phyloP scores from a whole-genome alignment of 139 green algal species.

The Micractinium conductrix region DNA sequence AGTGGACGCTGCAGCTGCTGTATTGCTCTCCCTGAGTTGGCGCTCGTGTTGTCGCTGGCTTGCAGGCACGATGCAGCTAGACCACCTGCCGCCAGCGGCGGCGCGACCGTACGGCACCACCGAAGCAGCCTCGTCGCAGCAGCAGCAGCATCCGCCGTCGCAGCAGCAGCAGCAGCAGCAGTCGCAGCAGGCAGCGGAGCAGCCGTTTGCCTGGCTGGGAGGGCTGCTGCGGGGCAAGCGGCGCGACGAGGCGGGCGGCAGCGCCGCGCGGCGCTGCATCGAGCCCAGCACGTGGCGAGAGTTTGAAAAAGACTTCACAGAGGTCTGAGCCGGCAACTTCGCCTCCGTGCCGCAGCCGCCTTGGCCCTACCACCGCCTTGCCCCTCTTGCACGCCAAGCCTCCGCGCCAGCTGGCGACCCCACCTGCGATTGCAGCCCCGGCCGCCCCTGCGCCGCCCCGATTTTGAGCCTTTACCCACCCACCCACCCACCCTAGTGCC shows the following conservation, averaged over 20 bases:
- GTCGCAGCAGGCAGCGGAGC: not conserved
- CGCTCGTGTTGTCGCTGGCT: not conserved
- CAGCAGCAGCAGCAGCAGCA: not conserved
- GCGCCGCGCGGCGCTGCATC: not conserved
- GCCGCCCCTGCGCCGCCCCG: too few species aligned
- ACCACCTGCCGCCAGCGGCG: constrained; percentile 8
- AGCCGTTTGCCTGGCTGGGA: not conserved
- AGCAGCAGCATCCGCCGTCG: constrained; percentile 1
- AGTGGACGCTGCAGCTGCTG: too few species aligned
- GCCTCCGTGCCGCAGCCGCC: not conserved
- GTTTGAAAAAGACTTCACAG: constrained; percentile 44
- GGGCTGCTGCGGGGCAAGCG: constrained; percentile 25
- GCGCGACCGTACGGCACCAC: not conserved
- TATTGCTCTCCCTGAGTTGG: too few species aligned
- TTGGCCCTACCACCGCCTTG: not conserved
- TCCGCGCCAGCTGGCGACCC: too few species aligned
- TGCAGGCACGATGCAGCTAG: constrained; percentile 26
- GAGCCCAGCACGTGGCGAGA: constrained; percentile 25
- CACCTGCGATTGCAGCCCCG: too few species aligned
- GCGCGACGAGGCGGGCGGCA: not conserved
- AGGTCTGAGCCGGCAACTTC: constrained; percentile 7
- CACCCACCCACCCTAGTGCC: too few species aligned
- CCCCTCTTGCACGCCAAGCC: too few species aligned
- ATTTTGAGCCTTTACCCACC: too few species aligned
- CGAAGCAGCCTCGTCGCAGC: not conserved